A percentile compares a stretch with the other conserved stretches of the same genome.
Conservation (phyloP, 192 early-diverging fungal genomes). For the Dissophora ornata region DNA sequence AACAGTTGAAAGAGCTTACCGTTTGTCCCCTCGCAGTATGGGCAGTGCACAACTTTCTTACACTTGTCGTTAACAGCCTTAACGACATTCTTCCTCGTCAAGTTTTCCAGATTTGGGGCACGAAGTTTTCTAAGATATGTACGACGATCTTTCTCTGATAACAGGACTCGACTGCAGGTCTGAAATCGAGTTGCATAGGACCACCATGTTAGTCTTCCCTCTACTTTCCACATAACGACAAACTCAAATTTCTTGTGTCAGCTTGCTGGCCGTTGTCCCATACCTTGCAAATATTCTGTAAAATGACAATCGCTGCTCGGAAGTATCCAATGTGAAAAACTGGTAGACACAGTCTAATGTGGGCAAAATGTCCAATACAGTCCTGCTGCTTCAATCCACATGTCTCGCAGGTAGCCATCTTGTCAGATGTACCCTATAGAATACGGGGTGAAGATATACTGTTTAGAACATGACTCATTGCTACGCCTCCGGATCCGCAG, state of each 20-base stretch:
- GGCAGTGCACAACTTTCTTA: slow-evolving; percentile 89
- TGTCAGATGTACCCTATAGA: slow-evolving; percentile 83
- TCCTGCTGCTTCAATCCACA: slow-evolving; percentile 88
- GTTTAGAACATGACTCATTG: slow-evolving; percentile 25
- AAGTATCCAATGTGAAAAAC: slow-evolving; percentile 99
- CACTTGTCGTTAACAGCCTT: slow-evolving; percentile 87
- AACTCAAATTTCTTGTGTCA: no score
- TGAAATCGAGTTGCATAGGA: no score
- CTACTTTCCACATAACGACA: no score
- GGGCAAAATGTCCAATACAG: slow-evolving; percentile 98
- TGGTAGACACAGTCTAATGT: slow-evolving; percentile 90
- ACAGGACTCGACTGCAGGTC: slow-evolving; percentile 88
- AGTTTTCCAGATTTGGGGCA: slow-evolving; percentile 83
- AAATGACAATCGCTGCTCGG: slow-evolving; percentile 83
- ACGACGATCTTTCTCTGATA: slow-evolving; percentile 84
- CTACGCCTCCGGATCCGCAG: slow-evolving; percentile 23
- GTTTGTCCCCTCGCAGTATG: slow-evolving; percentile 84
- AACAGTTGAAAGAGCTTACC: no score
- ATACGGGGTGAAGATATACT: background rate
- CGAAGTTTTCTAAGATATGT: slow-evolving; percentile 76
- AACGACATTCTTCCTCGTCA: slow-evolving; percentile 78
- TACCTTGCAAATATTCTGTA: slow-evolving; percentile 99
- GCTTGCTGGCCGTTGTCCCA: no score
- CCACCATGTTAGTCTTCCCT: no score
- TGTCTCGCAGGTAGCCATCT: slow-evolving; percentile 87